Evolutionary conservation across 257 asterid species (phyloP).

Genomic region (Plantago major): DNA sequence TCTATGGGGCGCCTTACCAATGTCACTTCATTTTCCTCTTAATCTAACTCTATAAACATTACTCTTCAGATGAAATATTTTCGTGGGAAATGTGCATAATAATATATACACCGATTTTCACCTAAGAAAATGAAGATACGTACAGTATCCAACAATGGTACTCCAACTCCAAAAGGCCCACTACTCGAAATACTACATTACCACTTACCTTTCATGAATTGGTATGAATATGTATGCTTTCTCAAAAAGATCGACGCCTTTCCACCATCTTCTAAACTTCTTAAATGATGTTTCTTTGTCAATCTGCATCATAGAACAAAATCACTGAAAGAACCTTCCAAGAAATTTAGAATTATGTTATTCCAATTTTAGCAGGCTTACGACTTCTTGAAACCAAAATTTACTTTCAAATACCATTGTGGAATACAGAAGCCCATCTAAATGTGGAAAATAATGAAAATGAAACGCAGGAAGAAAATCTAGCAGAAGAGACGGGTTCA

Average conservation of each 20-base stretch:
- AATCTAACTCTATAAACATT: no score
- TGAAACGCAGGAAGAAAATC: neutral
- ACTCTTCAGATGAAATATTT: no score
- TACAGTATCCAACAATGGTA: no score
- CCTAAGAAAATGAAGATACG: no score
- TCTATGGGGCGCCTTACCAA: no score
- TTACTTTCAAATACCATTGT: neutral
- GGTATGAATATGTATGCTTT: slow-evolving; percentile 88
- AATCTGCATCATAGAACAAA: slow-evolving; percentile 38
- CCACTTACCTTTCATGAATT: slow-evolving; percentile 77
- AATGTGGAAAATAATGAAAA: slow-evolving; percentile 1
- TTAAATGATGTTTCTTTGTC: slow-evolving; percentile 52
- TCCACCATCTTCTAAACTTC: slow-evolving; percentile 99
- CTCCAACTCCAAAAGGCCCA: slow-evolving; percentile 4
- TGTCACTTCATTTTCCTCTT: no score
- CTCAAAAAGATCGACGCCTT: slow-evolving; percentile 84
- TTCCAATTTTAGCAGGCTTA: slow-evolving; percentile 7
- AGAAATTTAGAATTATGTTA: slow-evolving; percentile 6
- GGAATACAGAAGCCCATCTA: neutral
- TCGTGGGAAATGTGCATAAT: no score
- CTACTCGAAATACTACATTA: slow-evolving; percentile 31
- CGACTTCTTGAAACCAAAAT: slow-evolving; percentile 6
- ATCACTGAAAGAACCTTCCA: slow-evolving; percentile 6
- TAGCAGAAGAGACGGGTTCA: slow-evolving; percentile 10
- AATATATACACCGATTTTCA: no score